phyloP scores from a whole-genome alignment of 192 early-diverging fungal species.

The Coemansia nantahalensis region DNA sequence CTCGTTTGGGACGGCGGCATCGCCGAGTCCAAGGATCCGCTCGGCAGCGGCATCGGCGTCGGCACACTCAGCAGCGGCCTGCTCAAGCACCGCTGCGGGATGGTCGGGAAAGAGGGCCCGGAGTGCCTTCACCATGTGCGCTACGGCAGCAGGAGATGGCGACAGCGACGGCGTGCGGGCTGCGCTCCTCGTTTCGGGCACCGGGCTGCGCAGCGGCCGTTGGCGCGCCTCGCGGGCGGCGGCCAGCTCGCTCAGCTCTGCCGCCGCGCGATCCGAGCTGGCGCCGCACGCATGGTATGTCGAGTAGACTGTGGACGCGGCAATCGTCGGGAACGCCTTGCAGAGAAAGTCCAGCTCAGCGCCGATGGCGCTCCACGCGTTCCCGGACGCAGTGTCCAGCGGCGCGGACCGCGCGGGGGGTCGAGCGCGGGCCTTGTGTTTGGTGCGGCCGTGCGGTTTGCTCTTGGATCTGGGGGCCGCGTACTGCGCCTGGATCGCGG shows the following conservation, averaged over 20 bases:
- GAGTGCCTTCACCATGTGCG: conserved; percentile 5
- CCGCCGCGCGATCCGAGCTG: conserved; percentile 5
- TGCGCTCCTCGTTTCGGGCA: no score
- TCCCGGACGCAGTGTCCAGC: conserved; percentile 1
- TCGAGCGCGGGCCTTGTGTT: conserved; percentile 1
- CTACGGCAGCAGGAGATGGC: no score
- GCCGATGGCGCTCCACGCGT: conserved; percentile 41
- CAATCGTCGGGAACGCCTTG: conserved; percentile 31
- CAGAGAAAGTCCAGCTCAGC: conserved; percentile 29
- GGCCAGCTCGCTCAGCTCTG: conserved; percentile 12
- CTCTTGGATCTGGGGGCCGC: conserved; percentile 10
- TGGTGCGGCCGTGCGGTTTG: conserved; percentile 4
- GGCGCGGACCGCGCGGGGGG: conserved; percentile 1
- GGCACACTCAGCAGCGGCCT: conserved; percentile 8
- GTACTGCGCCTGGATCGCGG: conserved; percentile 33
- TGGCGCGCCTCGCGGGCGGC: neutral
- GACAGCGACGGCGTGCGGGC: no score
- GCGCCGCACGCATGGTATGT: conserved; percentile 40
- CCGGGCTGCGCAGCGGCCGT: neutral
- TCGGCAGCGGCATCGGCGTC: conserved; percentile 32
- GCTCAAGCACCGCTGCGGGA: conserved; percentile 8
- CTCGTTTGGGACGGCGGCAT: neutral
- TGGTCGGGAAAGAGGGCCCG: conserved; percentile 25
- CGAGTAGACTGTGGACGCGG: conserved; percentile 21
- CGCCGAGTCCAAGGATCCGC: conserved; percentile 4